These are phyloP conservation scores for Cucumis sativus DNA, from an alignment of 306 rosid genomes.

Conservation along the genomic window Cucumber_9930_V3 NC_026661.2:10857501-10858000, in stretches of 20 bases:
- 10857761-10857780: conserved; percentile 91
- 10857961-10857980: conserved; percentile 59
- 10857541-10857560: not conserved
- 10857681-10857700: conserved; percentile 99
- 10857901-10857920: conserved; percentile 20
- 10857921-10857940: conserved; percentile 19
- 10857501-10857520: conserved; percentile 65
- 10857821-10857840: conserved; percentile 56
- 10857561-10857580: not conserved
- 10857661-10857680: conserved; percentile 89
- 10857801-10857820: conserved; percentile 76
- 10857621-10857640: conserved; percentile 98
- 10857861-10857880: not conserved
- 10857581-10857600: not conserved
- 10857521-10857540: conserved; percentile 90
- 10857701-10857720: conserved; percentile 91
- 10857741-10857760: conserved; percentile 86
- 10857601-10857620: not conserved
- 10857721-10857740: conserved; percentile 83
- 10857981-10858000: conserved; percentile 5
- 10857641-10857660: conserved; percentile 86
- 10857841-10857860: conserved; percentile 12
- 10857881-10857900: conserved; percentile 4
- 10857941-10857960: conserved; percentile 34
- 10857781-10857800: conserved; percentile 80